Conservation (phyloP, 345 rosid genomes). For the Camelina neglecta region DNA sequence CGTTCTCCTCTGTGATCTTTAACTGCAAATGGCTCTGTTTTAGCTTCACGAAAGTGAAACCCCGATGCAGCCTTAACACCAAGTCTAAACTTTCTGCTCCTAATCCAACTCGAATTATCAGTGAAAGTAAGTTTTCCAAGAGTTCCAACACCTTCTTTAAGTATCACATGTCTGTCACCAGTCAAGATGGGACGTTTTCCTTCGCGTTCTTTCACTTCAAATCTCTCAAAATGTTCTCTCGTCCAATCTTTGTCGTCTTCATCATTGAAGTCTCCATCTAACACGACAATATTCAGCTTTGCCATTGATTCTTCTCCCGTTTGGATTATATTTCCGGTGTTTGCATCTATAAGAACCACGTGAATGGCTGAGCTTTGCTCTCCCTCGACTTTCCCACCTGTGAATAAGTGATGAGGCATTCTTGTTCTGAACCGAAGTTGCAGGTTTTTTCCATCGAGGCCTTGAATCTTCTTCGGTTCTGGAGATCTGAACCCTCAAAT, state of each 20-base stretch:
- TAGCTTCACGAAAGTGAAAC: conserved; percentile 71
- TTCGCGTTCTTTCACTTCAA: conserved; percentile 80
- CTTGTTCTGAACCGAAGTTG: conserved; percentile 79
- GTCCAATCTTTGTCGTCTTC: conserved; percentile 71
- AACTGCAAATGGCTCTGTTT: conserved; percentile 88
- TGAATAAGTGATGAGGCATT: conserved; percentile 92
- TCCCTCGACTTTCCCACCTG: conserved; percentile 92
- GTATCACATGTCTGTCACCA: conserved; percentile 72
- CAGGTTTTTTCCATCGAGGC: conserved; percentile 61
- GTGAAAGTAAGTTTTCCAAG: conserved; percentile 85
- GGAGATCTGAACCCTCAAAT: conserved; percentile 51
- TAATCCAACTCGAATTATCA: conserved; percentile 98
- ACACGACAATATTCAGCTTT: conserved; percentile 71
- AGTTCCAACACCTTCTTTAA: conserved; percentile 89
- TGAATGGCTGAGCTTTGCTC: conserved; percentile 85
- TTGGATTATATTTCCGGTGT: conserved; percentile 63
- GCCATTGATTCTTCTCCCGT: conserved; percentile 70
- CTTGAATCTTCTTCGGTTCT: conserved; percentile 62
- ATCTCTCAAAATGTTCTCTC: conserved; percentile 69
- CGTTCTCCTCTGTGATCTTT: conserved; percentile 98
- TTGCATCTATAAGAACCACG: conserved; percentile 65
- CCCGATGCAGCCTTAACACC: conserved; percentile 69
- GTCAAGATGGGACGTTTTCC: conserved; percentile 89
- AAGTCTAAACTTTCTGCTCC: conserved; percentile 96
- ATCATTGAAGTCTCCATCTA: conserved; percentile 84